Conservation (phyloP, 2,329 filamentous ascomycete species). For the Emmonsiellopsis sp. region DNA sequence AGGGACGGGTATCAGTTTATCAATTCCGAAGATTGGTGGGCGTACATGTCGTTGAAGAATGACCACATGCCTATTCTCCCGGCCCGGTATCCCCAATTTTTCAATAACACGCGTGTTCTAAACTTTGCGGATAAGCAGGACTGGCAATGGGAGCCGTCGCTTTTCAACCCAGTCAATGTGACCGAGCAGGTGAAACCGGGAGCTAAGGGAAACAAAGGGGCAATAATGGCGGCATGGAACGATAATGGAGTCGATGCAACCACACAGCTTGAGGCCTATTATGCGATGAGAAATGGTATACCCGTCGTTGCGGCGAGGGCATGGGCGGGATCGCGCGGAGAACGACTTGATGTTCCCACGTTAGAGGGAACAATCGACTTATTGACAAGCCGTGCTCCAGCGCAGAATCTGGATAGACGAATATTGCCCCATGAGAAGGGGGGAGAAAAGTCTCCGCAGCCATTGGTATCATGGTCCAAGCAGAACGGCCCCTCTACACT, state of each 20-base stretch:
- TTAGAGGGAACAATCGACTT: conserved; percentile 33
- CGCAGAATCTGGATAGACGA: conserved; percentile 42
- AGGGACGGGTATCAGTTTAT: conserved; percentile 41
- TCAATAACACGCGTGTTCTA: conserved; percentile 42
- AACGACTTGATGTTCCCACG: conserved; percentile 29
- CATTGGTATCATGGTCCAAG: conserved; percentile 24
- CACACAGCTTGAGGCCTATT: conserved; percentile 45
- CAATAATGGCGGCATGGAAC: conserved; percentile 46
- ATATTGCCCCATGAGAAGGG: conserved; percentile 28
- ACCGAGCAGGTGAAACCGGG: conserved; percentile 38
- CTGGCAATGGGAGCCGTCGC: conserved; percentile 40
- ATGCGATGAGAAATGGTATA: conserved; percentile 42
- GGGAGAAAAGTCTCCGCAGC: conserved; percentile 26
- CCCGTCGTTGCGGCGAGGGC: conserved; percentile 46
- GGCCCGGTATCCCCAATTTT: conserved; percentile 36
- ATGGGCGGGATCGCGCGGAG: conserved; percentile 43
- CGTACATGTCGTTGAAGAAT: conserved; percentile 48
- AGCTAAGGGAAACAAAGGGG: conserved; percentile 37
- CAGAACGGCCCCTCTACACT: conserved; percentile 26
- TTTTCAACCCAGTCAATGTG: conserved; percentile 43
- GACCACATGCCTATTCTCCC: conserved; percentile 45
- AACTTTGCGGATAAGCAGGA: conserved; percentile 39
- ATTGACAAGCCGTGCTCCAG: conserved; percentile 36
- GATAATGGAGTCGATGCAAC: conserved; percentile 46
- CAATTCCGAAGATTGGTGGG: conserved; percentile 48